Percentiles rank a stretch among this genome's conserved stretches.
These are phyloP conservation scores for Debaryomyces hansenii DNA, from an alignment of 805 yeast species.

Conservation along the genomic window DNA sequence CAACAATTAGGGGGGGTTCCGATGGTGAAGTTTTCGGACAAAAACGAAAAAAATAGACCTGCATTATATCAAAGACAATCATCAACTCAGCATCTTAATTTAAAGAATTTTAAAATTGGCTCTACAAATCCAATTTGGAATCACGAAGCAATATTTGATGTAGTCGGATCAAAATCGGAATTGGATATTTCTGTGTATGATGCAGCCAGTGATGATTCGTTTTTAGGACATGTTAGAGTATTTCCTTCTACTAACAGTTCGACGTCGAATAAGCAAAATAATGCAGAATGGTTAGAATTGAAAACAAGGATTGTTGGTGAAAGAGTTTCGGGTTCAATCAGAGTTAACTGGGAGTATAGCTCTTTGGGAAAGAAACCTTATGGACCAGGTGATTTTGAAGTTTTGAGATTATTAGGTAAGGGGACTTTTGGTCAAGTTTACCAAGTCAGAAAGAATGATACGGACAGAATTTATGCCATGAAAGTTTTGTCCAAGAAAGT, in stretches of 20 bases:
- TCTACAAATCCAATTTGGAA: conserved; percentile 81
- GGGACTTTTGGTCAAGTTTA: conserved; percentile 98
- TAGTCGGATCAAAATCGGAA: conserved; percentile 78
- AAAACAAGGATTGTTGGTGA: conserved; percentile 76
- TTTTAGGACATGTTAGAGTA: conserved; percentile 80
- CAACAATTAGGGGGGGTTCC: conserved; percentile 11
- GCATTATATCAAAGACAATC: conserved; percentile 40
- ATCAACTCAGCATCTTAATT: conserved; percentile 34
- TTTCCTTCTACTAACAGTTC: conserved; percentile 54
- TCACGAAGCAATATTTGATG: conserved; percentile 91
- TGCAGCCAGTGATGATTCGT: conserved; percentile 74
- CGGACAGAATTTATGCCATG: conserved; percentile 93
- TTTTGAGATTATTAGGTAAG: conserved; percentile 84
- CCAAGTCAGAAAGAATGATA: conserved; percentile 90
- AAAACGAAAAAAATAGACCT: conserved; percentile 22
- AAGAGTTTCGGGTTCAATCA: conserved; percentile 73
- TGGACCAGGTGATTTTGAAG: conserved; percentile 95
- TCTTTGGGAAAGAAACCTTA: conserved; percentile 71
- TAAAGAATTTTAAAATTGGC: conserved; percentile 10
- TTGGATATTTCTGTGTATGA: conserved; percentile 92
- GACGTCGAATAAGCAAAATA: conserved; percentile 34
- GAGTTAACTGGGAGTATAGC: conserved; percentile 68
- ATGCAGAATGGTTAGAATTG: conserved; percentile 71
- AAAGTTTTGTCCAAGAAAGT: conserved; percentile 92
- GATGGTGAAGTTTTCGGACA: conserved; percentile 4